Conservation (phyloP, 495 filamentous ascomycete genomes). For the Trichocladium antarcticum region DNA sequence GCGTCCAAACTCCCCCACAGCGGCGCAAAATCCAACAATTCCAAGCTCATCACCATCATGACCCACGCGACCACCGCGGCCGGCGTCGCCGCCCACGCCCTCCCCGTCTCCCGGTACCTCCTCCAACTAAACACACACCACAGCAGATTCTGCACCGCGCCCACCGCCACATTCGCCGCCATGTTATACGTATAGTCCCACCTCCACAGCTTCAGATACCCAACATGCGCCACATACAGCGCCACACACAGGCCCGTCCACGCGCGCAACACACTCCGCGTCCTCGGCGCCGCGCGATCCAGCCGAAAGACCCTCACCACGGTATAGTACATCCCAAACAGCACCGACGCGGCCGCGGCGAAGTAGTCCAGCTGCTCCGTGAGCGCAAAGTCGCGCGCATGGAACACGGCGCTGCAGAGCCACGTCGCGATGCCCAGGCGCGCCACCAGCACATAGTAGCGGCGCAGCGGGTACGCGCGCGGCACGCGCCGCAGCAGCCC, state of each 20-base stretch:
- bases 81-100: constrained; percentile 81
- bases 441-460: constrained; percentile 70
- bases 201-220: constrained; percentile 68
- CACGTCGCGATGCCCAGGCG: constrained; percentile 75
- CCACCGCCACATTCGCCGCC: constrained; percentile 79
- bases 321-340: constrained; percentile 83
- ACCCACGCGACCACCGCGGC: constrained; percentile 90
- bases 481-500: constrained; percentile 61
- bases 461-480: constrained; percentile 57
- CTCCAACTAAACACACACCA: constrained; percentile 76
- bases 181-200: constrained; percentile 99
- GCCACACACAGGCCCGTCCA: constrained; percentile 65
- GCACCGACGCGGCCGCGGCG: constrained; percentile 77
- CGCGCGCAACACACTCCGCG: constrained; percentile 48
- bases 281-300: constrained; percentile 49
- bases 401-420: constrained; percentile 82
- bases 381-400: constrained; percentile 68
- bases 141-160: constrained; percentile 66
- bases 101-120: constrained; percentile 55
- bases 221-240: constrained; percentile 67
- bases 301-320: constrained; percentile 72
- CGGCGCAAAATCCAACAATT: constrained; percentile 88
- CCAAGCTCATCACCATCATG: constrained; percentile 85
- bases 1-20: constrained; percentile 76
- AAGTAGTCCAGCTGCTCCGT: constrained; percentile 97